Percentiles rank a stretch among this genome's conserved stretches.
These are phyloP conservation scores for Boletus rubroflammeus DNA, from an alignment of 768 basidiomycete genomes.

Conservation along the genomic window DNA sequence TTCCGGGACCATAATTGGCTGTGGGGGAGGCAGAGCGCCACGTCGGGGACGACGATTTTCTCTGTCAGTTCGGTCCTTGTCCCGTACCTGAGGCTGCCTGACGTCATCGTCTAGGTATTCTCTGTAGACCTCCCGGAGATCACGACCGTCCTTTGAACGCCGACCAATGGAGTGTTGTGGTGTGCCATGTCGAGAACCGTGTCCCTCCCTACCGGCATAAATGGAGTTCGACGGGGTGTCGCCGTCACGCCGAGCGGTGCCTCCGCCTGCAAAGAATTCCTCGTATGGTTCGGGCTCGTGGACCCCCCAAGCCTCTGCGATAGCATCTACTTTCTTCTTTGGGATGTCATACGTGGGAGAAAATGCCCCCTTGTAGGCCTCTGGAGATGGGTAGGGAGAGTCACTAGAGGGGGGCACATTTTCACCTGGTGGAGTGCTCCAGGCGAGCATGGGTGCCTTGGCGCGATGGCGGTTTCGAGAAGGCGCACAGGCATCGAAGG, in stretches of 20 bases:
- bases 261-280: slow-evolving; percentile 83
- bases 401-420: slow-evolving; percentile 38
- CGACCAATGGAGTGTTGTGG: slow-evolving; percentile 35
- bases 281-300: slow-evolving; percentile 90
- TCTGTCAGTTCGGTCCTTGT: slow-evolving; percentile 35
- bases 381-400: slow-evolving; percentile 50
- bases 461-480: slow-evolving; percentile 79
- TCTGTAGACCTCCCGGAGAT: slow-evolving; percentile 44
- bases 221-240: slow-evolving; percentile 64
- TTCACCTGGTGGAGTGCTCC: slow-evolving; percentile 46
- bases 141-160: slow-evolving; percentile 49
- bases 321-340: slow-evolving; percentile 84
- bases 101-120: slow-evolving; percentile 42
- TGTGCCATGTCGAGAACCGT: slow-evolving; percentile 34
- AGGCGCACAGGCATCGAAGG: slow-evolving; percentile 88
- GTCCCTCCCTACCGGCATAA: slow-evolving; percentile 59
- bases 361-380: slow-evolving; percentile 41
- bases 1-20: slow-evolving; percentile 78
- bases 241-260: slow-evolving; percentile 45
- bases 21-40: slow-evolving; percentile 67
- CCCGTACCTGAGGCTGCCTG: slow-evolving; percentile 24
- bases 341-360: slow-evolving; percentile 52
- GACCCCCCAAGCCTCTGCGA: slow-evolving; percentile 91
- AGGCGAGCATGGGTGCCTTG: slow-evolving; percentile 82
- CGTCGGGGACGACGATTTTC: slow-evolving; percentile 42